Evolutionary conservation across 148 eudicot genomes (phyloP), one percentile per base, ranked within the genome.

Genomic region (Diospyros lotus): DNA sequence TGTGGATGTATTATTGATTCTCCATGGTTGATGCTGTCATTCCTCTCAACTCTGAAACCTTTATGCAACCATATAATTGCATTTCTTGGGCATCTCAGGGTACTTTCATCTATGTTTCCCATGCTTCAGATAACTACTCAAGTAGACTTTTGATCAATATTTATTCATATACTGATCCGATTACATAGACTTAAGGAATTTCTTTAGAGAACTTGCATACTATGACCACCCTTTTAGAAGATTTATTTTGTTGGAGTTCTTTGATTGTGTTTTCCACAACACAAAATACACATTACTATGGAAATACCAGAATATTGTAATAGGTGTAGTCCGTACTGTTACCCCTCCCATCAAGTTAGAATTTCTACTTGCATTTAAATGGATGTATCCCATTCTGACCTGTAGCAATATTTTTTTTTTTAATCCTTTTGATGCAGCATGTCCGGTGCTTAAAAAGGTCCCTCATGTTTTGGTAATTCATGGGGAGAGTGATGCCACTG

Each of bases 401-500:
- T 42, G 40, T 78, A 40, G 61, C 13, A 6, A n/a, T 65, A 45
- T 43, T 50, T 39, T 15, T 54, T 59, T 61, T 28, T 38, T 52
- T 71, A 18, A 71, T 50, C 42, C 76, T 50, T 65, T 8, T 72
- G 68, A 60, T 76, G 73, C 78, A 94, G 98, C 92, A 64, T 94
- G 97, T 75, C 97, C 98, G 73, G 70, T 76, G 66, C 94, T 94
- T 67, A 89, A 79, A 83, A 89, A 68, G 76, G 91, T 94, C 62
- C 98, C 96, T 76, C 89, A 88, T 74, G 98, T 94, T 67, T 75
- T 94, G 81, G 91, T 94, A 58, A 73, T 92, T 62, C 98, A 94
- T 83, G 98, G 98, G 72, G 98, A 94, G 84, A 80, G 97, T 76
- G 98, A 87, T 74, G 96, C 89, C 56, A 89, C 86, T 55, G 72